phyloP scores from a whole-genome alignment of 352 stramenopile species.

The Pythium insidiosum region DNA sequence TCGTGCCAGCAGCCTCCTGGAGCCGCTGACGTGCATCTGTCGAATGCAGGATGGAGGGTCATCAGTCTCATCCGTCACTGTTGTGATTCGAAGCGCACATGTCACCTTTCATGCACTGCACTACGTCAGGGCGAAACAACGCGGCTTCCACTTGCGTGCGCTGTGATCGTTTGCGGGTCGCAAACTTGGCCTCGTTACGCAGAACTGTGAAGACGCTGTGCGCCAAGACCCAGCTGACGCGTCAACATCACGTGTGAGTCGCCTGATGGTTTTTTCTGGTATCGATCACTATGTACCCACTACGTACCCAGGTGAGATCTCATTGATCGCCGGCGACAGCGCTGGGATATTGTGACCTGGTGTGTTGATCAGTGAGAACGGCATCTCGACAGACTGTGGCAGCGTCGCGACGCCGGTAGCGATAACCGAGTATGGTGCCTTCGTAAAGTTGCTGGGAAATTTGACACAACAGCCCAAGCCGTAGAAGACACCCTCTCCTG shows the following conservation, averaged over 20 bases:
- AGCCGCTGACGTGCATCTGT: slow-evolving; percentile 12
- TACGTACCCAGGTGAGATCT: slow-evolving; percentile 78
- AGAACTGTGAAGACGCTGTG: slow-evolving; percentile 89
- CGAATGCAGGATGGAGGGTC: not conserved
- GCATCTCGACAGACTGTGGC: slow-evolving; percentile 81
- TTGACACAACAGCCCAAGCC: slow-evolving; percentile 91
- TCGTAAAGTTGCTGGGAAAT: slow-evolving; percentile 91
- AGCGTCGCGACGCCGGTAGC: slow-evolving; percentile 89
- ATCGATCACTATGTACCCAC: too few relatives aligned
- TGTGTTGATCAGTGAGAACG: slow-evolving; percentile 72
- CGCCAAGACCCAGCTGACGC: slow-evolving; percentile 89
- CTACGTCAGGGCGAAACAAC: slow-evolving; percentile 68
- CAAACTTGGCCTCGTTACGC: slow-evolving; percentile 86
- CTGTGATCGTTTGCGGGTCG: slow-evolving; percentile 66
- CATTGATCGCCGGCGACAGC: slow-evolving; percentile 78
- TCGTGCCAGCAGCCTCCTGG: slow-evolving; percentile 17
- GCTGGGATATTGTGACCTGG: slow-evolving; percentile 64
- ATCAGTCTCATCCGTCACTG: not conserved
- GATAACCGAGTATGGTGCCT: slow-evolving; percentile 91
- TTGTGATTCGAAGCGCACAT: too few relatives aligned
- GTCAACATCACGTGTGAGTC: too few relatives aligned
- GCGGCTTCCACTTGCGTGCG: slow-evolving; percentile 45
- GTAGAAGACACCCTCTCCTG: slow-evolving; percentile 95
- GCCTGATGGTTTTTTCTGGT: too few relatives aligned
- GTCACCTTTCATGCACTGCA: slow-evolving; percentile 74